Base-by-base conservation (phyloP, 176 grass and related monocot genomes). In the Aegilops longissima region DNA sequence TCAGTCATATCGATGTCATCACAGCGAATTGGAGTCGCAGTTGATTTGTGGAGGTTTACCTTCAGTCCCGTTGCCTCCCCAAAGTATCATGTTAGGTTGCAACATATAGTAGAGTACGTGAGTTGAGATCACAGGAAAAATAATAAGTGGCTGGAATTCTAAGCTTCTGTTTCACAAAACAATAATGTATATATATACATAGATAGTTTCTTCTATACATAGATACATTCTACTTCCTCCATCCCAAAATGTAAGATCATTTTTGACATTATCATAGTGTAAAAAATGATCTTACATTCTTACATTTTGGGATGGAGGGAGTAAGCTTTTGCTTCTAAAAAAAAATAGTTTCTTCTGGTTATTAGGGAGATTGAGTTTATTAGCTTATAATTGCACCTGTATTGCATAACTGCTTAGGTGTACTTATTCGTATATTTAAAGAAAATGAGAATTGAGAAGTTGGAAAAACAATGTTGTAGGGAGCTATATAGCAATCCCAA, bases 401-500 rank as follows among this genome's bases (percentile, higher is more conserved):
- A 36, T 36, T 36, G 35, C 35, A 36, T 36, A 36, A 36, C 35
- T 36, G 35, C 61, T 75, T n/a, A n/a, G n/a, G n/a, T n/a, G n/a
- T n/a, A n/a, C n/a, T n/a, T n/a, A n/a, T n/a, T n/a, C n/a, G n/a
- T n/a, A n/a, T n/a, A n/a, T n/a, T 51, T 10, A 23, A 86, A 24
- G 30, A 39, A 75, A 66, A 83, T 42, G 69, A 20, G 4, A 74
- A 83, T 14, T 80, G 66, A 56, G 31, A 23, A 4, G 74, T 61
- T 27, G 33, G 27, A 62, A 27, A 66, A 81, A 80, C 14, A 36
- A 80, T 35, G 20, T 25, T 36, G 35, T 36, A 36, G 35, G 5
- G 35, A 36, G 5, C 14, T 83, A 30, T 56, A 74, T 2, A 74
- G 84, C 40, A 76, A 86, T 72, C 40, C 97, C 92, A 62, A 98